phyloP scores from a whole-genome alignment of 352 stramenopile species.

The Pythium phragmiticola region DNA sequence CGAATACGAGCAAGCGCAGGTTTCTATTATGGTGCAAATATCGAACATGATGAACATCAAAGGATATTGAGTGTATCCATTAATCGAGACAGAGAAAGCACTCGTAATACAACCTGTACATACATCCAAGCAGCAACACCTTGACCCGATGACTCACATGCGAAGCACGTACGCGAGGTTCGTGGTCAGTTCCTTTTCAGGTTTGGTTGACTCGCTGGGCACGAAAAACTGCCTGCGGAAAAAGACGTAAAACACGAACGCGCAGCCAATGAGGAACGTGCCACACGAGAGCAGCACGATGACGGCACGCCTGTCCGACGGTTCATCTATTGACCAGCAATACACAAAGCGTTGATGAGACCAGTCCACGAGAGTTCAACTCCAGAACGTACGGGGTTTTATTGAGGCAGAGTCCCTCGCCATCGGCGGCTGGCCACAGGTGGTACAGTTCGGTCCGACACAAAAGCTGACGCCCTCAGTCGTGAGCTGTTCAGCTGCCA shows the following conservation, averaged over 20 bases:
- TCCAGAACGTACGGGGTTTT: constrained; percentile 8
- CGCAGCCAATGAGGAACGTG: constrained; percentile 48
- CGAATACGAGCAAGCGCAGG: no score
- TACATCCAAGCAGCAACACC: no score
- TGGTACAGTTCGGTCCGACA: constrained; percentile 4
- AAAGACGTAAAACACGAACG: constrained; percentile 38
- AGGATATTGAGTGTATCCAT: not conserved
- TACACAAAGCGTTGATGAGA: not conserved
- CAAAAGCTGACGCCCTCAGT: constrained; percentile 11
- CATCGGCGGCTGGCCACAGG: not conserved
- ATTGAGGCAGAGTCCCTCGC: not conserved
- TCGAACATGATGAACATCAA: no score
- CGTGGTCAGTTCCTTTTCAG: constrained; percentile 50
- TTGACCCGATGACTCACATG: constrained; percentile 17
- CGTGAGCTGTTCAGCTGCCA: not conserved
- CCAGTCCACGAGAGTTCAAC: not conserved
- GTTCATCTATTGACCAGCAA: constrained; percentile 8
- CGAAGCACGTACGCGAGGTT: constrained; percentile 56
- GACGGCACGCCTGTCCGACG: constrained; percentile 25
- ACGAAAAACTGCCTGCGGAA: constrained; percentile 40
- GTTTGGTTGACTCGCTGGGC: constrained; percentile 37
- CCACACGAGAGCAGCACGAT: constrained; percentile 41
- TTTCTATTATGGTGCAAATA: no score
- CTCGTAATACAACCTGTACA: no score
- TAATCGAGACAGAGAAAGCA: not conserved